Evolutionary conservation across 129 eudicot genomes (phyloP), one percentile per base, ranked within the genome.

Genomic region (Smallanthus sonchifolius): DNA sequence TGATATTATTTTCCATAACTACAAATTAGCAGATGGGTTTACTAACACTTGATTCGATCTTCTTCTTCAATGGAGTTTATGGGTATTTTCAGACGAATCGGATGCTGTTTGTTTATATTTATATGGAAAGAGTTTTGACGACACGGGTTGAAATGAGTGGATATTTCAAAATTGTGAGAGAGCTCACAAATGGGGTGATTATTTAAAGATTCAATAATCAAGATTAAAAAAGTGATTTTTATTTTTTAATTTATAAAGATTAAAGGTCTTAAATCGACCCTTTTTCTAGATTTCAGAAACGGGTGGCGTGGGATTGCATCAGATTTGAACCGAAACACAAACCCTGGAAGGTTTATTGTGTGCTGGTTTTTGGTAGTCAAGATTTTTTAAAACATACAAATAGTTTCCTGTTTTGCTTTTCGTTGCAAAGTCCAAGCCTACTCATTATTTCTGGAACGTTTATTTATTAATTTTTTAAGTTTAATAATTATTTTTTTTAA

Each of bases 221-320:
- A 34, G 43, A 61, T 61, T 61, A 28, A 59, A 57, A 57, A 30
- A 28, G 11, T 5, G 5, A 0, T 52, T 3, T n/a, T 52, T 5
- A 14, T 24, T 24, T 24, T 24, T 24, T 24, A 24, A 20, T 28
- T 57, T 28, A 1, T 55, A 20, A 17, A 8, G 9, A 5, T 20
- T 55, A 7, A 55, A 55, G 62, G 19, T 20, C 34, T 20, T 55
- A 4, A 20, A 20, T 55, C 62, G 35, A 56, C 39, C 9, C 39
- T 68, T 48, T 69, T 69, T 70, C 65, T 75, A 64, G 79, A 75
- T 36, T 49, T n/a, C 13, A n/a, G 43, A 76, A 76, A 67, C 80
- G 14, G 67, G 43, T 67, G 80, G 80, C 80, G 80, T 76, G 17
- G 36, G 74, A 54, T 76, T 76, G 34, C 62, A 68, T 44, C 47